Evolutionary conservation across 805 yeast genomes (phyloP).

Genomic region (Kodamaea laetipori): DNA sequence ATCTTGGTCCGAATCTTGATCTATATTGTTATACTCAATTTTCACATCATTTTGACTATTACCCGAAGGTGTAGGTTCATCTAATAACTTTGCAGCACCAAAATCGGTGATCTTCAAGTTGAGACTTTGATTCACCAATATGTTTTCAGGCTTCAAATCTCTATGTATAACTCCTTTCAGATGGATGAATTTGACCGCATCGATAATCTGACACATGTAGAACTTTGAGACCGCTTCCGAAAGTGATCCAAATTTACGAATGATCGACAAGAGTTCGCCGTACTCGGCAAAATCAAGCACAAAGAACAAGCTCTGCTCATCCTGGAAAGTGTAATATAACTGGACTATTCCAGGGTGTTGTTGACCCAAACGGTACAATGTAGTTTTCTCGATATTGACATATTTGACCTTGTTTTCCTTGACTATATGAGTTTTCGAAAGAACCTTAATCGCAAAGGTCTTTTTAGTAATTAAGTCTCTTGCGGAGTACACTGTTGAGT

Average conservation of each 20-base stretch:
- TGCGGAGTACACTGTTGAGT: slow-evolving; percentile 90
- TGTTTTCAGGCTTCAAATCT: slow-evolving; percentile 93
- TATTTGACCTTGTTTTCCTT: slow-evolving; percentile 93
- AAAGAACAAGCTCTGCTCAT: slow-evolving; percentile 80
- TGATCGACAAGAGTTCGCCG: slow-evolving; percentile 85
- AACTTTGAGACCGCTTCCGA: slow-evolving; percentile 75
- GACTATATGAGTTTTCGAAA: slow-evolving; percentile 90
- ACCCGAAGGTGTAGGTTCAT: neutral
- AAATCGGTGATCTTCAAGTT: slow-evolving; percentile 92
- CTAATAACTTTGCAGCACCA: slow-evolving; percentile 90
- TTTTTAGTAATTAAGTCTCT: slow-evolving; percentile 70
- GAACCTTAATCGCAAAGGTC: slow-evolving; percentile 86
- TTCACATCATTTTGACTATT: slow-evolving; percentile 20
- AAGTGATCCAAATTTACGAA: slow-evolving; percentile 75
- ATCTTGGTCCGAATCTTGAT: slow-evolving; percentile 30
- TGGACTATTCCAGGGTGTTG: slow-evolving; percentile 93
- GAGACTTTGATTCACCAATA: slow-evolving; percentile 80
- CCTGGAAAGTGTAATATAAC: slow-evolving; percentile 92
- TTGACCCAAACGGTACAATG: slow-evolving; percentile 81
- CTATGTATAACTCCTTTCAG: slow-evolving; percentile 88
- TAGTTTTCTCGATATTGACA: slow-evolving; percentile 91
- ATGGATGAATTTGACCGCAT: slow-evolving; percentile 87
- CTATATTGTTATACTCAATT: slow-evolving; percentile 33
- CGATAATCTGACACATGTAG: slow-evolving; percentile 85
- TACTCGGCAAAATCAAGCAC: slow-evolving; percentile 93